These are phyloP conservation scores for Fonsecaea multimorphosa DNA, from an alignment of 2,329 filamentous ascomycete species.

Conservation along the genomic window DNA sequence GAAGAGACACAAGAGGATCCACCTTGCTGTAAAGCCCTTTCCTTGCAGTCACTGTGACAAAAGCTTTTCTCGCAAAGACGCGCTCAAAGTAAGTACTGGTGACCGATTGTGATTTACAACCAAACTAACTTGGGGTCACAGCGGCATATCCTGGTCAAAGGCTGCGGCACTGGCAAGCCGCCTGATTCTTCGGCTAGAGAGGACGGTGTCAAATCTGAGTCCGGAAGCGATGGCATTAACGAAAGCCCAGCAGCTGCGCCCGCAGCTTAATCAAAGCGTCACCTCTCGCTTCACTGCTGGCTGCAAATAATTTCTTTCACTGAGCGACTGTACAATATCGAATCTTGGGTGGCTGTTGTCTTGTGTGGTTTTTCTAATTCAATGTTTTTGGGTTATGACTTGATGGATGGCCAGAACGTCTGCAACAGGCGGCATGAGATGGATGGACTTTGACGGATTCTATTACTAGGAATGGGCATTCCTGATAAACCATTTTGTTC, in stretches of 20 bases:
- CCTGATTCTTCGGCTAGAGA: constrained; percentile 24
- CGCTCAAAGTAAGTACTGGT: constrained; percentile 77
- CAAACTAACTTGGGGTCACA: constrained; percentile 48
- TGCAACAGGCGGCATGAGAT: constrained; percentile 26
- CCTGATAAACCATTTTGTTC: constrained; percentile 24
- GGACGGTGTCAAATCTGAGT: constrained; percentile 38
- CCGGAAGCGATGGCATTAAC: constrained; percentile 34
- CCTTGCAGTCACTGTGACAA: constrained; percentile 92
- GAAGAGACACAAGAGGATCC: constrained; percentile 94
- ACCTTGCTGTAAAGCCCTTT: constrained; percentile 93
- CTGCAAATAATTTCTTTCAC: neutral
- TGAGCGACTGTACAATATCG: constrained; percentile 32
- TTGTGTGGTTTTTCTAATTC: neutral
- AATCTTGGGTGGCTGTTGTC: neutral
- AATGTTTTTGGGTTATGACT: constrained; percentile 25
- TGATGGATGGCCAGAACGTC: constrained; percentile 27
- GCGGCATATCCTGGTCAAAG: constrained; percentile 72
- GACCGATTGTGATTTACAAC: neutral
- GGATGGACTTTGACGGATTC: constrained; percentile 27
- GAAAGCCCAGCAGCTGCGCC: constrained; percentile 32
- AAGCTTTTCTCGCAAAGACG: constrained; percentile 95
- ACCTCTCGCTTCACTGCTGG: neutral
- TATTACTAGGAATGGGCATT: constrained; percentile 18
- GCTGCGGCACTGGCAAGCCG: constrained; percentile 59
- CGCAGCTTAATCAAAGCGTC: constrained; percentile 25